Base-by-base conservation (phyloP, 2,329 filamentous ascomycete species). In the Trichoderma asperellum region DNA sequence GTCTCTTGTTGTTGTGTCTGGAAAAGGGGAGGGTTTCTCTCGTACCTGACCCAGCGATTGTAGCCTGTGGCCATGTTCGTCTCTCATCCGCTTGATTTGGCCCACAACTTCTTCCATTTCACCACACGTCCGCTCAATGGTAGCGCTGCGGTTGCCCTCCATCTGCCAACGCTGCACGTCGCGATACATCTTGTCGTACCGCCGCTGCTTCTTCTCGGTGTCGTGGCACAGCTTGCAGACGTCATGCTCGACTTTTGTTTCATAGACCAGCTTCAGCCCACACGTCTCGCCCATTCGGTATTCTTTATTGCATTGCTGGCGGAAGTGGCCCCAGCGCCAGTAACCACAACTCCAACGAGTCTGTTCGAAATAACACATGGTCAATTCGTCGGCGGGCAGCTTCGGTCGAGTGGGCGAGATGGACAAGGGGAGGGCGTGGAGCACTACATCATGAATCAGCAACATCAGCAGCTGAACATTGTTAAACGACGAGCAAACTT, bases 331-430 rank as follows among this genome's bases (percentile, higher is more conserved):
- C 94, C 94, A 98, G 81, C 94, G 93, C 91, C 92, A 97, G 86
- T 93, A 95, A 77, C 92, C 92, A 83, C 95, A 98, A 69, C 81
- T 81, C 87, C 92, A 97, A 75, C 89, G 87, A 80, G 91, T 93
- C 82, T 95, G 92, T 77, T 97, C 94, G 85, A 94, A 98, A 86
- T 96, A 97, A 84, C 95, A 97, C 95, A 98, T 97, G 75, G 78
- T 85, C 69, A 68, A 66, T 68, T 69, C 67, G 69, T 73, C 72
- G 72, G 71, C 68, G 70, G 70, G 72, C 70, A 55, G 70, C 68
- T 53, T 53, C 47, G 61, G 60, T 56, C 67, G 62, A 61, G 57
- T 69, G 68, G 63, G 68, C 62, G 65, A 61, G 68, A 55, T 40
- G 64, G 63, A 59, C 14, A 18, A 43, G 1, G 34, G 18, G 21